phyloP scores from a whole-genome alignment of 2,329 filamentous ascomycete genomes.

The Remersonia thermophila region DNA sequence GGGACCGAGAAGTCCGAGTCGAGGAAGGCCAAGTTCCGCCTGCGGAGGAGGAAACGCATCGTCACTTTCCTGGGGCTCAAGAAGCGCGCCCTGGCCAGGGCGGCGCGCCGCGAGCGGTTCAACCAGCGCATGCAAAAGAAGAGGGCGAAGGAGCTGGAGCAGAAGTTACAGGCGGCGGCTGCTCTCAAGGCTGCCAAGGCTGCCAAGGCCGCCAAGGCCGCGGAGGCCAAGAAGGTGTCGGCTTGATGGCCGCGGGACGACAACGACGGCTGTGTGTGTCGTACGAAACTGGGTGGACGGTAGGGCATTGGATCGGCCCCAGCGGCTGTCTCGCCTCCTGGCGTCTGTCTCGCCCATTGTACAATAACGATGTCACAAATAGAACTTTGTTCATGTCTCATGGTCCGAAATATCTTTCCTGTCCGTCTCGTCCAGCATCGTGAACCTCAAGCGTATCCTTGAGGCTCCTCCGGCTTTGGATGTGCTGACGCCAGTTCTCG shows the following conservation, averaged over 20 bases:
- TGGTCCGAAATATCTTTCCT: too few relatives aligned
- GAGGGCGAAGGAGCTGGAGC: conserved; percentile 12
- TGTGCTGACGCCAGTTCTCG: too few relatives aligned
- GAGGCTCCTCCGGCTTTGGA: too few relatives aligned
- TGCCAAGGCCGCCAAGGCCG: conserved; percentile 6
- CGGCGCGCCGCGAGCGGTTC: conserved; percentile 16
- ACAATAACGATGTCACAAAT: too few relatives aligned
- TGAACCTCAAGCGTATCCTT: too few relatives aligned
- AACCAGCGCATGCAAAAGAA: conserved; percentile 15
- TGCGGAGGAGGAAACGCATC: conserved; percentile 14
- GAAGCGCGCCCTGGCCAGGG: conserved; percentile 17
- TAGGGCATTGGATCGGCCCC: too few relatives aligned
- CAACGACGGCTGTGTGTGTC: too few relatives aligned
- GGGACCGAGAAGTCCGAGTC: conserved; percentile 34
- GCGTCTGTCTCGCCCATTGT: too few relatives aligned
- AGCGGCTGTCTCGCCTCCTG: too few relatives aligned
- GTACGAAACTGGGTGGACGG: too few relatives aligned
- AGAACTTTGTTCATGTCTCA: too few relatives aligned
- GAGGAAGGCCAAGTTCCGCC: conserved; percentile 36
- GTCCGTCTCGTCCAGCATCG: too few relatives aligned
- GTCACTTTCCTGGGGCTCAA: conserved; percentile 12
- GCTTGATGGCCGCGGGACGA: conserved; percentile 3
- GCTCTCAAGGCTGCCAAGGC: conserved; percentile 5
- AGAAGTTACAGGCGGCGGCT: conserved; percentile 11
- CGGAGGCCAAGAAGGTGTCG: conserved; percentile 6